Percentiles rank a stretch among this genome's conserved stretches.
Conservation (phyloP, 2,329 filamentous ascomycete genomes). For the Huntiella abstrusa region DNA sequence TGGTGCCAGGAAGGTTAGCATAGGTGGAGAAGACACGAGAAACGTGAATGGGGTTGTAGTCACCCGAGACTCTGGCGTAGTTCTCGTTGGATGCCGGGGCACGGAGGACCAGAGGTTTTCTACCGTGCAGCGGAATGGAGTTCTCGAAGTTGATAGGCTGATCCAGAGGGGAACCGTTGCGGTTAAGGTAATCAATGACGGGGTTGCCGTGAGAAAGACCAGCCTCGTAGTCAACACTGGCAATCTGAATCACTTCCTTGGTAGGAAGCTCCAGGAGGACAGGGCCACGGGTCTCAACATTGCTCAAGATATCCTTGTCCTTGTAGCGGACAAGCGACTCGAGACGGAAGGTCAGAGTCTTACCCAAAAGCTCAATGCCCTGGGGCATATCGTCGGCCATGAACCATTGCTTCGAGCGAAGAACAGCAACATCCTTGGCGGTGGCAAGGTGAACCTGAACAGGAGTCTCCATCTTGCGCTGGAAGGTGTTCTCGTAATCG, state of each 20-base stretch:
- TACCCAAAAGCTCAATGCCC: conserved; percentile 72
- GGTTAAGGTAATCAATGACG: conserved; percentile 86
- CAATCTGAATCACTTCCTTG: conserved; percentile 93
- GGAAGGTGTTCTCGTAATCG: conserved; percentile 96
- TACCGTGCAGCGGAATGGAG: conserved; percentile 84
- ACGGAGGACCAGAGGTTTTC: conserved; percentile 70
- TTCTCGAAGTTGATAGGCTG: conserved; percentile 97
- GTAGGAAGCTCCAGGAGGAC: conserved; percentile 86
- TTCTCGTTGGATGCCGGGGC: conserved; percentile 94
- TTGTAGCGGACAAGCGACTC: conserved; percentile 85
- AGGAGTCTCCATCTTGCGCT: conserved; percentile 86
- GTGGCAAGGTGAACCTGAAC: conserved; percentile 82
- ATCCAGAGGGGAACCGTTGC: conserved; percentile 79
- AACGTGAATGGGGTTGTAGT: conserved; percentile 98
- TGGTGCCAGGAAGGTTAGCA: conserved; percentile 86
- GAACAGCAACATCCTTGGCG: conserved; percentile 77
- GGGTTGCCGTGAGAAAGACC: conserved; percentile 88
- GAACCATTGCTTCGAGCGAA: conserved; percentile 98
- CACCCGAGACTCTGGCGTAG: conserved; percentile 90
- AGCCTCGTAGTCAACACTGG: conserved; percentile 89
- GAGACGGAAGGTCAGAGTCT: conserved; percentile 90
- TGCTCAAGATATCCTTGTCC: conserved; percentile 82
- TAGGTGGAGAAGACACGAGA: conserved; percentile 93
- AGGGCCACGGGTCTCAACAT: conserved; percentile 78
- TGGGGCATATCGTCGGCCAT: conserved; percentile 49